Evolutionary conservation across 1,139 yeast genomes (phyloP).

Genomic region (Pichia sp.): DNA sequence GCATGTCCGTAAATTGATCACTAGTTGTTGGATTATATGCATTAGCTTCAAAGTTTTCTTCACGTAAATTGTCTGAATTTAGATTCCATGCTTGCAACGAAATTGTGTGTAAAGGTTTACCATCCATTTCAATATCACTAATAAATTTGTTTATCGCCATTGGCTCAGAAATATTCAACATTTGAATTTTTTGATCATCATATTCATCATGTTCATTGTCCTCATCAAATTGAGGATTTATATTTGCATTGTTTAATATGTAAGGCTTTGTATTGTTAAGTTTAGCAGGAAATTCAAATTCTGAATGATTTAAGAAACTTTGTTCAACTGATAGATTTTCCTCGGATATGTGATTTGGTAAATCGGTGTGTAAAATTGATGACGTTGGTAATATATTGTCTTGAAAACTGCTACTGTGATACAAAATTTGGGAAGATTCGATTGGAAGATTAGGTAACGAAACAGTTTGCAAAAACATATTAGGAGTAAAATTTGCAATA

Average conservation of each 20-base stretch:
- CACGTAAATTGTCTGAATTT: neutral
- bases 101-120: neutral
- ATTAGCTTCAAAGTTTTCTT: neutral
- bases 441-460: constrained; percentile 1
- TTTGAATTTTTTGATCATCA: constrained; percentile 6
- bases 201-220: neutral
- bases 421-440: neutral
- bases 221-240: neutral
- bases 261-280: neutral
- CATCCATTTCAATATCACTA: neutral
- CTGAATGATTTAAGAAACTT: neutral
- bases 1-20: neutral
- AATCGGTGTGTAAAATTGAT: neutral
- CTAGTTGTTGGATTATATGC: neutral
- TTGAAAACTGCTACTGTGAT: neutral
- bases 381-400: too few species aligned
- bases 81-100: neutral
- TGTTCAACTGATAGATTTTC: constrained; percentile 2
- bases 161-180: constrained; percentile 14
- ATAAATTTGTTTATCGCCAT: neutral
- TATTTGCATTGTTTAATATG: neutral
- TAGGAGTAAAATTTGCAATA: constrained; percentile 5
- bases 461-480: constrained; percentile 3
- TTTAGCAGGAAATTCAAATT: constrained; percentile 4
- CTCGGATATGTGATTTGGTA: constrained; percentile 2